phyloP scores from a whole-genome alignment of 2,329 filamentous ascomycete species.

The Colletotrichum sp. region DNA sequence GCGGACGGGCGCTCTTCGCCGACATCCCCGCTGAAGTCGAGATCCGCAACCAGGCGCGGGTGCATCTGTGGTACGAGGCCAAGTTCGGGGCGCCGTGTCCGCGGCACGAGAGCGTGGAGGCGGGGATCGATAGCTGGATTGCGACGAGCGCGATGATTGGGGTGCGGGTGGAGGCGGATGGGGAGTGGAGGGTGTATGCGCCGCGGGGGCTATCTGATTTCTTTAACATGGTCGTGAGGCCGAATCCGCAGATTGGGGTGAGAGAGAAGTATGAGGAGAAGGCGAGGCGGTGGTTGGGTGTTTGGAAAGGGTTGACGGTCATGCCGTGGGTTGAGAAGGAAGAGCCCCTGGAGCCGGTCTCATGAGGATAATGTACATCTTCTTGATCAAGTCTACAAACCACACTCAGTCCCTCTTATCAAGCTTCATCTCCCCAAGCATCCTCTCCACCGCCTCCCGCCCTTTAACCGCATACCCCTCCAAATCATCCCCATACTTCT shows the following conservation, averaged over 20 bases:
- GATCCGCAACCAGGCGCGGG: slow-evolving; percentile 42
- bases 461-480: slow-evolving; percentile 28
- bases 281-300: slow-evolving; percentile 29
- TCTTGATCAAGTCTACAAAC: no score
- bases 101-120: slow-evolving; percentile 32
- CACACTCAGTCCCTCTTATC: background rate
- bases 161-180: slow-evolving; percentile 26
- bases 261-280: slow-evolving; percentile 34
- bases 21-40: slow-evolving; percentile 36
- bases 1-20: slow-evolving; percentile 31
- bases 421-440: slow-evolving; percentile 12
- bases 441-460: slow-evolving; percentile 3
- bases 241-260: slow-evolving; percentile 31
- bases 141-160: slow-evolving; percentile 39
- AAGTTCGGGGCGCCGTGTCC: slow-evolving; percentile 35
- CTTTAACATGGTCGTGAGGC: slow-evolving; percentile 36
- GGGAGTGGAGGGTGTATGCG: slow-evolving; percentile 37
- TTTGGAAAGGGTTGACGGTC: slow-evolving; percentile 33
- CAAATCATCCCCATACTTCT: slow-evolving; percentile 34
- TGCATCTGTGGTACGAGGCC: slow-evolving; percentile 40
- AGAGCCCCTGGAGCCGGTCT: background rate
- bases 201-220: slow-evolving; percentile 39
- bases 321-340: slow-evolving; percentile 26
- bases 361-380: background rate
- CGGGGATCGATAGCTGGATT: slow-evolving; percentile 37